Evolutionary conservation across 106 monocot species (phyloP).

Genomic region (Phalaenopsis equestris): DNA sequence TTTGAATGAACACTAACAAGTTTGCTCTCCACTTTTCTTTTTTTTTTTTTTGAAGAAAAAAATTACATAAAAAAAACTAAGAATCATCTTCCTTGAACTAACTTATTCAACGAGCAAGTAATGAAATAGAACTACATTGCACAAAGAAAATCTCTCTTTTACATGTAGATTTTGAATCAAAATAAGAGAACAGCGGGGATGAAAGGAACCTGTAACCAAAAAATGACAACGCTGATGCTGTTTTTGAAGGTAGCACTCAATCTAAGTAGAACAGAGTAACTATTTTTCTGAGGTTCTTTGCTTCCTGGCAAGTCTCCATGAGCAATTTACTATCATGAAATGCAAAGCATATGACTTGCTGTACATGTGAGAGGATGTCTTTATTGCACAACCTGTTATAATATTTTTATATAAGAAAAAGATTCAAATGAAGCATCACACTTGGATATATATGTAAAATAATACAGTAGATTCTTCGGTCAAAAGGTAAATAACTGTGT

Average conservation of each 20-base stretch:
- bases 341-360: constrained; percentile 96
- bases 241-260: constrained; percentile 13
- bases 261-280: constrained; percentile 99
- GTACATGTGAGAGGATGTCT: constrained; percentile 94
- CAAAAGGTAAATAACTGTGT: too few relatives aligned
- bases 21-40: too few relatives aligned
- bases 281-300: constrained; percentile 90
- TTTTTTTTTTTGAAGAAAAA: background rate
- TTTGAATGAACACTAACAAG: too few relatives aligned
- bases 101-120: background rate
- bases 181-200: background rate
- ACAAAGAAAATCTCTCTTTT: background rate
- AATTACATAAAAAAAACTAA: background rate
- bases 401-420: background rate
- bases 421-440: background rate
- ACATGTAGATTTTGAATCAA: background rate
- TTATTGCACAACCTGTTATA: constrained; percentile 80
- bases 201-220: constrained; percentile 4
- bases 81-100: background rate
- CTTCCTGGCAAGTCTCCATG: constrained; percentile 97
- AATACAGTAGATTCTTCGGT: too few relatives aligned
- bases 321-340: constrained; percentile 95
- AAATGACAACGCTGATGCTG: background rate
- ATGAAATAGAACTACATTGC: background rate
- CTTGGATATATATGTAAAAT: too few relatives aligned